Percentiles rank a stretch among this genome's conserved stretches.
These are phyloP conservation scores for Apiospora arundinis DNA, from an alignment of 2,329 filamentous ascomycete genomes.

Conservation along the genomic window DNA sequence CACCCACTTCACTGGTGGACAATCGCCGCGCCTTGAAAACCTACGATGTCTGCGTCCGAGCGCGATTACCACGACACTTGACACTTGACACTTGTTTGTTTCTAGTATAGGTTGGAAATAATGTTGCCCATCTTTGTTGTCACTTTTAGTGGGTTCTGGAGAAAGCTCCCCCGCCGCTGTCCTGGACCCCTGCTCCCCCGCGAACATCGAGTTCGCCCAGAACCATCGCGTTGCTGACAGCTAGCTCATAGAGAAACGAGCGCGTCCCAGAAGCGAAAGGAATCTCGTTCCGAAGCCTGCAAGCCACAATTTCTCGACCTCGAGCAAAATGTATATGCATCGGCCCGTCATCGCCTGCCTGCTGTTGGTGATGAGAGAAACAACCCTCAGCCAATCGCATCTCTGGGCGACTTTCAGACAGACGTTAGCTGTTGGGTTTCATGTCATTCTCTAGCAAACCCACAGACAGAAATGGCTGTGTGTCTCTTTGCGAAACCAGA, in stretches of 20 bases:
- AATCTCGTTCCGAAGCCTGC: background rate
- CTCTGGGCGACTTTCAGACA: background rate
- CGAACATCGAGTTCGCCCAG: background rate
- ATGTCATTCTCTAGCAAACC: background rate
- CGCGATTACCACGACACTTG: background rate
- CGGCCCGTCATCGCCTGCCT: conserved; percentile 3
- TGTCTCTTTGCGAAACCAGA: no score
- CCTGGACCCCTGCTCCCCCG: background rate
- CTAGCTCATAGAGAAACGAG: no score
- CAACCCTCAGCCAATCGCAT: background rate
- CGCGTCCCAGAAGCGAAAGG: background rate
- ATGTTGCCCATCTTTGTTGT: background rate
- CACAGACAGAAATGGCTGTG: conserved; percentile 1
- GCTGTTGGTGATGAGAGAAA: background rate
- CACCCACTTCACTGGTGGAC: conserved; percentile 10
- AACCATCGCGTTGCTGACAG: background rate
- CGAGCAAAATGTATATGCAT: background rate
- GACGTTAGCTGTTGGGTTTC: background rate
- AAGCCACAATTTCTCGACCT: background rate
- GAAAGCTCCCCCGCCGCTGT: background rate
- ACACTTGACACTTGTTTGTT: conserved; percentile 3
- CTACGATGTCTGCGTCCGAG: background rate
- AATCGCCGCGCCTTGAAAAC: background rate
- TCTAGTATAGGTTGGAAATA: background rate
- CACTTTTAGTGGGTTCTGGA: background rate